Percentiles rank a stretch among this genome's conserved stretches.
Conservation (phyloP, 2,329 filamentous ascomycete genomes). For the Xylaria sp. region DNA sequence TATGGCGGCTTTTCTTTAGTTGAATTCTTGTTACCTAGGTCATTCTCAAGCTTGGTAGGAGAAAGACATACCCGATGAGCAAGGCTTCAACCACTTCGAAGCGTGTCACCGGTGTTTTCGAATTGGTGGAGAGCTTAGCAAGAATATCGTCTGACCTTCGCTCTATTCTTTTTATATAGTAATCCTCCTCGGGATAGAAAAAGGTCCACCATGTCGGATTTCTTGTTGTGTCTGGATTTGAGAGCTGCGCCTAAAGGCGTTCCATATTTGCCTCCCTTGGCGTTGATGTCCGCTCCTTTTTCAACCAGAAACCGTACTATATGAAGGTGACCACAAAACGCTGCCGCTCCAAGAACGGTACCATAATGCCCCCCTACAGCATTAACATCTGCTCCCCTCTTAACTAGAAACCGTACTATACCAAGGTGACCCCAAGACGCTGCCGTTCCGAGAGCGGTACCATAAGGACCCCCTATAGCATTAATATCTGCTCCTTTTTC, state of each 20-base stretch:
- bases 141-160: background rate
- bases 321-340: background rate
- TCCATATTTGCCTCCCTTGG: conserved; percentile 2
- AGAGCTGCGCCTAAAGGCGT: conserved; percentile 3
- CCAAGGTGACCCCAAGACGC: background rate
- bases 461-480: background rate
- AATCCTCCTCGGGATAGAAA: background rate
- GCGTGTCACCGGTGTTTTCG: no score
- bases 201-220: background rate
- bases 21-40: no score
- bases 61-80: no score
- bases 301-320: background rate
- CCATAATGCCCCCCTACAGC: background rate
- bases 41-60: no score
- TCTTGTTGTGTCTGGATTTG: background rate
- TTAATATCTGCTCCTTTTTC: no score
- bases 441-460: background rate
- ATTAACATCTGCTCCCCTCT: background rate
- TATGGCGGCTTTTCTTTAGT: no score
- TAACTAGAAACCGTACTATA: background rate
- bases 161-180: conserved; percentile 1
- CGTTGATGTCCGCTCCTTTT: background rate
- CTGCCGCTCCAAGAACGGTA: background rate
- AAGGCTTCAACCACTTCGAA: no score
- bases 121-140: background rate